These are phyloP conservation scores for Terfezia claveryi DNA, from an alignment of 495 filamentous ascomycete genomes.

Conservation along the genomic window DNA sequence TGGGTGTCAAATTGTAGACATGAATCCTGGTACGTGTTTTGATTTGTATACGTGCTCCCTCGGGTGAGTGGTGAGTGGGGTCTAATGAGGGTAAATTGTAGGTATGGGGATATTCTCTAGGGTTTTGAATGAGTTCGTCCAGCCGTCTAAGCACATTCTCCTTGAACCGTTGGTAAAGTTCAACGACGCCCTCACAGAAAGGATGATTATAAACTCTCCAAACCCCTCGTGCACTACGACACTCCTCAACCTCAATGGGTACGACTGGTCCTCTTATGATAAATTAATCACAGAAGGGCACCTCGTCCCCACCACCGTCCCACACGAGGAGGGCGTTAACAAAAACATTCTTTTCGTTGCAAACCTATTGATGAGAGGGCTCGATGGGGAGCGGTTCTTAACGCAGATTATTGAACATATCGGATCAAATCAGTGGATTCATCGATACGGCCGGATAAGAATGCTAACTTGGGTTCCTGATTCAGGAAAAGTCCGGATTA, in stretches of 20 bases:
- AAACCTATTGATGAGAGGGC: conserved; percentile 23
- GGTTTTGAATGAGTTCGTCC: conserved; percentile 47
- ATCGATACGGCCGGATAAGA: conserved; percentile 44
- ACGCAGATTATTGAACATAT: conserved; percentile 27
- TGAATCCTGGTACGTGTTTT: conserved; percentile 40
- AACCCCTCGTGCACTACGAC: not conserved
- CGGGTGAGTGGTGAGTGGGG: not conserved
- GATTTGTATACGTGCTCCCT: not conserved
- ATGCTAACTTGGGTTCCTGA: conserved; percentile 41
- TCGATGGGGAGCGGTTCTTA: conserved; percentile 6
- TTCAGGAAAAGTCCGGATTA: conserved; percentile 24
- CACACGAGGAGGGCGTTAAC: conserved; percentile 8
- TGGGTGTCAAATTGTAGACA: conserved; percentile 76
- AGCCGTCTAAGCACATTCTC: conserved; percentile 60
- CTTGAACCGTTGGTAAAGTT: conserved; percentile 57
- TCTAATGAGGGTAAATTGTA: not conserved
- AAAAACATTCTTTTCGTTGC: conserved; percentile 17
- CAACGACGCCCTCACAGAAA: conserved; percentile 32
- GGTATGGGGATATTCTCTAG: conserved; percentile 42
- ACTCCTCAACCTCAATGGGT: conserved; percentile 7
- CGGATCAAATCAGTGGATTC: conserved; percentile 26
- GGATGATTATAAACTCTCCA: conserved; percentile 17
- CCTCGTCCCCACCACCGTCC: conserved; percentile 12
- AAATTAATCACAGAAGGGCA: conserved; percentile 25
- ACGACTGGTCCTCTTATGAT: conserved; percentile 28